Percentiles rank a stretch among this genome's conserved stretches.
These are phyloP conservation scores for Malus domestica DNA, from an alignment of 306 rosid genomes.

Conservation along the genomic window ASM211411v1 NC_041803.1:15973001-15973500, in stretches of 20 bases:
- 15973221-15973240: constrained; percentile 64
- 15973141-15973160: constrained; percentile 71
- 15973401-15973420: constrained; percentile 83
- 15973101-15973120: constrained; percentile 38
- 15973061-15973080: constrained; percentile 52
- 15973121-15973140: constrained; percentile 93
- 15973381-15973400: constrained; percentile 91
- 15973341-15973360: constrained; percentile 5
- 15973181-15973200: constrained; percentile 68
- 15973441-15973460: constrained; percentile 53
- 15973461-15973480: constrained; percentile 74
- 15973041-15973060: constrained; percentile 60
- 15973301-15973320: background rate
- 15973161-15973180: constrained; percentile 74
- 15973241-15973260: constrained; percentile 32
- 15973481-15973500: constrained; percentile 83
- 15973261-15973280: background rate
- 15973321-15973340: background rate
- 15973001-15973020: constrained; percentile 62
- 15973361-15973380: constrained; percentile 65
- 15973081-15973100: constrained; percentile 60
- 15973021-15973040: constrained; percentile 83
- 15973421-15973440: constrained; percentile 52
- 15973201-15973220: constrained; percentile 52
- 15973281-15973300: background rate